A percentile compares a stretch with the other conserved stretches of the same genome.
Conservation (phyloP, 2,329 filamentous ascomycete genomes). For the Diaporthe ilicicola region DNA sequence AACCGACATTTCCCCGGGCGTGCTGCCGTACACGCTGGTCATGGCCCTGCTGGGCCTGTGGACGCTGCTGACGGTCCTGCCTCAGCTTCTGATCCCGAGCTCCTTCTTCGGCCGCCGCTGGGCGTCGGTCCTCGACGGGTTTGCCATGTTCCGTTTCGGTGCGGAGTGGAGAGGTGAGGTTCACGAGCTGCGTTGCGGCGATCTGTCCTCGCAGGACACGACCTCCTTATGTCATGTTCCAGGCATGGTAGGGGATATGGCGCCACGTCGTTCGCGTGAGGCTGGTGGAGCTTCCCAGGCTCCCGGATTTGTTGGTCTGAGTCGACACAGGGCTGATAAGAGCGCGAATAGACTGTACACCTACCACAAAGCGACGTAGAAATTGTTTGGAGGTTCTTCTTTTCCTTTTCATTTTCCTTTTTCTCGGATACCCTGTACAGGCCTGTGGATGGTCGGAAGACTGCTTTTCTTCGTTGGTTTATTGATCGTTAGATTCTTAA, state of each 20-base stretch:
- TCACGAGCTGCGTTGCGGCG: background rate
- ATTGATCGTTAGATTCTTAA: too few species aligned
- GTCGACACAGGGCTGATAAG: background rate
- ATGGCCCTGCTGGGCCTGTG: background rate
- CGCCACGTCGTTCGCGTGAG: background rate
- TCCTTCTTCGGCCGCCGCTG: constrained; percentile 2
- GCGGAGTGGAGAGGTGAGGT: background rate
- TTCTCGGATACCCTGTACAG: too few species aligned
- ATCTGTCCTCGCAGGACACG: background rate
- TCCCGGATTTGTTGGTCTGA: background rate
- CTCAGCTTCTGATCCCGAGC: background rate
- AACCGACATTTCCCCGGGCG: background rate
- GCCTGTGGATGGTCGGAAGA: too few species aligned
- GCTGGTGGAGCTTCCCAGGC: background rate
- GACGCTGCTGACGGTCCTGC: background rate
- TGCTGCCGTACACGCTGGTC: background rate
- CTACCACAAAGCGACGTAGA: background rate
- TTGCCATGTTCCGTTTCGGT: background rate
- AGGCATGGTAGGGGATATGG: background rate
- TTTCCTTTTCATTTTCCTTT: too few species aligned
- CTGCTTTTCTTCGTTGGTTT: too few species aligned
- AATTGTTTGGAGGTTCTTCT: background rate
- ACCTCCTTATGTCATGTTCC: background rate
- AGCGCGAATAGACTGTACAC: background rate
- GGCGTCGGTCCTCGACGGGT: background rate